phyloP scores from a whole-genome alignment of 176 grass and related monocot species.

The Alopecurus myosuroides region DNA sequence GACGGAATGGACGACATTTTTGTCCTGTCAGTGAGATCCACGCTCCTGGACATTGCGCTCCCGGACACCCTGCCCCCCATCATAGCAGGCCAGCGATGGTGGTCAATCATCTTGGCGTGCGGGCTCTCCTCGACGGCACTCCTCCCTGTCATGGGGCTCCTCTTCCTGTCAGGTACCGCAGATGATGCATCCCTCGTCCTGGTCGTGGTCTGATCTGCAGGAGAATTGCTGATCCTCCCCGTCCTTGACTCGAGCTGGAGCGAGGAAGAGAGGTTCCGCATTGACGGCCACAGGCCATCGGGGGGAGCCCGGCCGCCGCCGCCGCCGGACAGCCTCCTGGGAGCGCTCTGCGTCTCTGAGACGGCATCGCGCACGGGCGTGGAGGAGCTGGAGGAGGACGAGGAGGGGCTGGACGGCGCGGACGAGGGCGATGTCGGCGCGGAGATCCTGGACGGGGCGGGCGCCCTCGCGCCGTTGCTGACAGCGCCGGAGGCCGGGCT shows the following conservation, averaged over 20 bases:
- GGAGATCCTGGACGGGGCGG: slow-evolving; percentile 44
- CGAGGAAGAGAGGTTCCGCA: slow-evolving; percentile 66
- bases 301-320: slow-evolving; percentile 40
- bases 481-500: slow-evolving; percentile 25
- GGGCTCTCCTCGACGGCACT: slow-evolving; percentile 47
- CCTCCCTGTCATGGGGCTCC: slow-evolving; percentile 65
- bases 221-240: slow-evolving; percentile 20
- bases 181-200: slow-evolving; percentile 8
- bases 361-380: slow-evolving; percentile 58
- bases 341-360: slow-evolving; percentile 30
- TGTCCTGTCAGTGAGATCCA: slow-evolving; percentile 61
- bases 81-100: slow-evolving; percentile 94
- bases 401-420: slow-evolving; percentile 62
- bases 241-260: slow-evolving; percentile 66
- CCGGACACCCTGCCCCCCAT: slow-evolving; percentile 52
- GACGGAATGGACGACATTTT: slow-evolving; percentile 37
- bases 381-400: slow-evolving; percentile 58
- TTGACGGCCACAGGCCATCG: slow-evolving; percentile 89
- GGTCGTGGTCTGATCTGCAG: slow-evolving; percentile 25
- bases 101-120: slow-evolving; percentile 75
- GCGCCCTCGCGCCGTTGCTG: neutral
- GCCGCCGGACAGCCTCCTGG: slow-evolving; percentile 23
- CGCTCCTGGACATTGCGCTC: slow-evolving; percentile 51
- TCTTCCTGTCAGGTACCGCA: slow-evolving; percentile 56
- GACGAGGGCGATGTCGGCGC: slow-evolving; percentile 37